These are phyloP conservation scores for Mucor saturninus DNA, from an alignment of 371 early-diverging fungal genomes.

Conservation along the genomic window DNA sequence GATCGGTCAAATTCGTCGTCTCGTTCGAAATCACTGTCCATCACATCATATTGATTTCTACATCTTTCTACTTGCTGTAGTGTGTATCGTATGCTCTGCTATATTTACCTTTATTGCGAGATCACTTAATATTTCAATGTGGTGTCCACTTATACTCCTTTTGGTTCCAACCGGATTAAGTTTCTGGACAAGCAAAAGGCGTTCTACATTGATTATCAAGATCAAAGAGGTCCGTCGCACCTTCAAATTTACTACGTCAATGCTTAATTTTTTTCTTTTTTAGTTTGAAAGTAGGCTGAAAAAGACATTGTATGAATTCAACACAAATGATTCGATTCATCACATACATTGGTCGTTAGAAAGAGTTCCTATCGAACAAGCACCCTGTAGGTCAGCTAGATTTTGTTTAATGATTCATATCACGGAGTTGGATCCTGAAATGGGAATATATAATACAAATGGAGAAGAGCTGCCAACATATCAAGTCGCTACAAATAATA, in stretches of 20 bases:
- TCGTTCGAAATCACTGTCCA: constrained; percentile 38
- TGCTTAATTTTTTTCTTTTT: neutral
- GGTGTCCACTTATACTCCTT: constrained; percentile 48
- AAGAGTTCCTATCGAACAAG: constrained; percentile 21
- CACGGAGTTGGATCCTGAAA: constrained; percentile 28
- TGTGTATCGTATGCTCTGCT: constrained; percentile 45
- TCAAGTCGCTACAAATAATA: constrained; percentile 28
- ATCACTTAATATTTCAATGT: constrained; percentile 49
- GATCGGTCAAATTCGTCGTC: constrained; percentile 24
- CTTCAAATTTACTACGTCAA: neutral
- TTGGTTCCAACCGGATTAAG: constrained; percentile 45
- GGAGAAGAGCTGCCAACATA: constrained; percentile 44
- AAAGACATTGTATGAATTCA: constrained; percentile 41
- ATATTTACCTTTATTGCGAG: constrained; percentile 46
- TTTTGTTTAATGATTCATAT: constrained; percentile 42
- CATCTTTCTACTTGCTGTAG: constrained; percentile 37
- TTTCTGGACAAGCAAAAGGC: constrained; percentile 47
- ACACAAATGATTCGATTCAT: constrained; percentile 30
- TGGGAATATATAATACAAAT: constrained; percentile 8
- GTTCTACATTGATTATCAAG: constrained; percentile 29
- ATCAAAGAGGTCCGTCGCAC: constrained; percentile 33
- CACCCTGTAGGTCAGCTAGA: constrained; percentile 16
- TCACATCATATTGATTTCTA: constrained; percentile 47
- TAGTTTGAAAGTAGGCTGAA: constrained; percentile 46
- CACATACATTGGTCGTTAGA: constrained; percentile 37